phyloP scores from a whole-genome alignment of 805 yeast species.

The Candida khao-thaluensis region DNA sequence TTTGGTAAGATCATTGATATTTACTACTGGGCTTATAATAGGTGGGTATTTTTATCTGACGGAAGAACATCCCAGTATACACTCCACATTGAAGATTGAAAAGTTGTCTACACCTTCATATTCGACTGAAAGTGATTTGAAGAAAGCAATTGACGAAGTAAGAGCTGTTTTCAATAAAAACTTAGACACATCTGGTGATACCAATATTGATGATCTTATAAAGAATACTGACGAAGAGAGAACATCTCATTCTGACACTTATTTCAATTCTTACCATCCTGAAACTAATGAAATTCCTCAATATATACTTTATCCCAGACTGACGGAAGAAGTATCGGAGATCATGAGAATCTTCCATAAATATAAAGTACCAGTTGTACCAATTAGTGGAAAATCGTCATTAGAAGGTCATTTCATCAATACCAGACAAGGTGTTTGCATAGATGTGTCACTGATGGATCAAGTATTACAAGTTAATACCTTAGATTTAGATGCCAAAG shows the following conservation, averaged over 20 bases:
- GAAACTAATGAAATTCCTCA: slow-evolving; percentile 26
- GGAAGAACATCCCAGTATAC: not conserved
- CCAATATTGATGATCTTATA: slow-evolving; percentile 19
- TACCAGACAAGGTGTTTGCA: slow-evolving; percentile 59
- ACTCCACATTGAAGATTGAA: slow-evolving; percentile 19
- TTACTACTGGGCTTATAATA: slow-evolving; percentile 7
- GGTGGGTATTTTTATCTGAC: slow-evolving; percentile 10
- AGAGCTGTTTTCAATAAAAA: slow-evolving; percentile 12
- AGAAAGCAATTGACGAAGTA: slow-evolving; percentile 24
- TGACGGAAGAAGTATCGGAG: slow-evolving; percentile 64
- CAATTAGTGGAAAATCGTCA: slow-evolving; percentile 76
- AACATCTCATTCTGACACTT: slow-evolving; percentile 31
- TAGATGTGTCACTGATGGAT: slow-evolving; percentile 64
- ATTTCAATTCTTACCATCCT: slow-evolving; percentile 36
- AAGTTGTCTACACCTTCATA: slow-evolving; percentile 23
- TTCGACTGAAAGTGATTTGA: slow-evolving; percentile 20
- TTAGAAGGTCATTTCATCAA: slow-evolving; percentile 80
- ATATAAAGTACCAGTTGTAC: slow-evolving; percentile 67
- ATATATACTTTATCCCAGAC: slow-evolving; percentile 58
- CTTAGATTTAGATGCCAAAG: slow-evolving; percentile 67
- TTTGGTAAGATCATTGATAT: slow-evolving; percentile 6
- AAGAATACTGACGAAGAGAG: slow-evolving; percentile 24
- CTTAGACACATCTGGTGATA: not conserved
- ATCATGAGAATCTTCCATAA: slow-evolving; percentile 62
- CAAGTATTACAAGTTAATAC: slow-evolving; percentile 54